These are phyloP conservation scores for Calonectria hawksworthii DNA, from an alignment of 2,329 filamentous ascomycete species.

Conservation along the genomic window DNA sequence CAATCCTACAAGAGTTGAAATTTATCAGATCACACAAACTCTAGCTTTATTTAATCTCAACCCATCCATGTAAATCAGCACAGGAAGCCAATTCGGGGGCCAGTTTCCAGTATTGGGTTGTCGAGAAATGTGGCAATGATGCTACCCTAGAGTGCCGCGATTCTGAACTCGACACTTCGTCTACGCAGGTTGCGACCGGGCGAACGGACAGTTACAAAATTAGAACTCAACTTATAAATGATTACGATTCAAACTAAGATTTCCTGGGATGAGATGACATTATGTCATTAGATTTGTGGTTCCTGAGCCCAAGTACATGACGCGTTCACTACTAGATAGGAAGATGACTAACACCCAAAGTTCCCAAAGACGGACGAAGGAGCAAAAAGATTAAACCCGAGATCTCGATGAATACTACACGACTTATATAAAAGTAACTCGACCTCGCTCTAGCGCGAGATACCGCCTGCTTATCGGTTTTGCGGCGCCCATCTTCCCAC, in stretches of 20 bases:
- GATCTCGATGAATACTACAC: not conserved
- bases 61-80: too few relatives aligned
- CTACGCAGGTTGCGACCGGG: not conserved
- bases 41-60: too few relatives aligned
- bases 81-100: too few relatives aligned
- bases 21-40: rapidly evolving
- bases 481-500: not conserved
- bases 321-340: not conserved
- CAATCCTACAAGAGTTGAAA: not conserved
- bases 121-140: too few relatives aligned
- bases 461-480: not conserved
- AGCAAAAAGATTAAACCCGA: not conserved
- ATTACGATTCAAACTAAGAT: not conserved
- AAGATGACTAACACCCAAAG: not conserved
- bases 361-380: not conserved
- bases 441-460: not conserved
- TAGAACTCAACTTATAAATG: not conserved
- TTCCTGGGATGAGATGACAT: not conserved
- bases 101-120: not conserved
- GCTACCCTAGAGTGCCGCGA: not conserved
- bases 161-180: not conserved
- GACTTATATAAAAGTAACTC: not conserved
- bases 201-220: not conserved
- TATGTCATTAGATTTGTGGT: not conserved
- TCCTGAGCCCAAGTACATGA: not conserved